Conservation (phyloP, 1,139 yeast genomes). For the Hemisphaericaspora xylanilytica region DNA sequence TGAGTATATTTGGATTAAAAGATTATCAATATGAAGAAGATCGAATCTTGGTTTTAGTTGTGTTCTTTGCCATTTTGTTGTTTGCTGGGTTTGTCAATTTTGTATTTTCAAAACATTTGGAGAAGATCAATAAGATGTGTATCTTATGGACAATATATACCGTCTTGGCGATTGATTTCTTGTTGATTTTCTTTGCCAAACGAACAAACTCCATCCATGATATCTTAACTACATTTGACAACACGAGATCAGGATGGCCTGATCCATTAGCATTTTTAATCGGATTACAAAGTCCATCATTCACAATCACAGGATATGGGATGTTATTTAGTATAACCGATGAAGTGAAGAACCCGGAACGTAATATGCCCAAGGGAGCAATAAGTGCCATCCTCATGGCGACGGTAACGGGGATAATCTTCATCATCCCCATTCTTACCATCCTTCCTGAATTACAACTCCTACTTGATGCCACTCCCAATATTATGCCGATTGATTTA, state of each 20-base stretch:
- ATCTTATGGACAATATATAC: constrained; percentile 74
- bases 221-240: constrained; percentile 68
- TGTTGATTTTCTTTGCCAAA: constrained; percentile 59
- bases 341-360: constrained; percentile 75
- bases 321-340: constrained; percentile 80
- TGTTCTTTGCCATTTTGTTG: constrained; percentile 55
- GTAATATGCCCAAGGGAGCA: constrained; percentile 76
- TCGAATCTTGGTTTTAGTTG: constrained; percentile 51
- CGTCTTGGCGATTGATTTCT: constrained; percentile 63
- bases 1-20: constrained; percentile 61
- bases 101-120: constrained; percentile 57
- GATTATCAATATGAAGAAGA: constrained; percentile 56
- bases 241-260: constrained; percentile 72
- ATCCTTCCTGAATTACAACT: constrained; percentile 64
- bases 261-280: constrained; percentile 63
- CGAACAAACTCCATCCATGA: constrained; percentile 57
- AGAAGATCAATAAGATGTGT: constrained; percentile 61
- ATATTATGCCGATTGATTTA: constrained; percentile 62
- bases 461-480: constrained; percentile 58
- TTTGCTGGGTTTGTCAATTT: constrained; percentile 62
- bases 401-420: constrained; percentile 64
- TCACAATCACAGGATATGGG: constrained; percentile 80
- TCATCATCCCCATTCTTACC: constrained; percentile 66
- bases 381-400: constrained; percentile 64
- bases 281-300: constrained; percentile 76